phyloP scores from a whole-genome alignment of 2,329 filamentous ascomycete species.

The Aspergillus sp. region DNA sequence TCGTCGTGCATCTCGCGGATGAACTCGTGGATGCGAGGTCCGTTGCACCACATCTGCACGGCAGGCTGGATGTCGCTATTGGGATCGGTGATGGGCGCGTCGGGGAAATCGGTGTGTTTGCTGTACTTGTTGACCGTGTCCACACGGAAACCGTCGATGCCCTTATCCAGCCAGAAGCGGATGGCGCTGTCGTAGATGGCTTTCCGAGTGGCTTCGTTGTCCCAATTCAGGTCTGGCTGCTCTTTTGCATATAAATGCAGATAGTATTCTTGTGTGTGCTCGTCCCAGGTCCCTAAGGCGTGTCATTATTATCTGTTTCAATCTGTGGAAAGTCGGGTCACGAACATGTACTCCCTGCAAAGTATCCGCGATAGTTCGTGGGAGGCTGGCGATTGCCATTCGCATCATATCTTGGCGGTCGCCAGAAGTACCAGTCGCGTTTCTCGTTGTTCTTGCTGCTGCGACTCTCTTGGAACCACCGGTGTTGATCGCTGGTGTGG shows the following conservation, averaged over 20 bases:
- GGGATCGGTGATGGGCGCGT: constrained; percentile 56
- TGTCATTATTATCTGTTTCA: background rate
- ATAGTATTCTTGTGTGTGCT: constrained; percentile 68
- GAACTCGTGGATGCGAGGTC: constrained; percentile 68
- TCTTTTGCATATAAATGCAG: constrained; percentile 69
- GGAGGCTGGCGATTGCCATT: constrained; percentile 63
- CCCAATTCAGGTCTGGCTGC: constrained; percentile 79
- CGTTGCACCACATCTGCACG: constrained; percentile 62
- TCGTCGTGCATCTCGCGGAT: constrained; percentile 64
- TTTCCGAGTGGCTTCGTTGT: constrained; percentile 60
- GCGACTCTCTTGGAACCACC: constrained; percentile 65
- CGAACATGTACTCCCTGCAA: constrained; percentile 57
- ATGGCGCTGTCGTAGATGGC: constrained; percentile 68
- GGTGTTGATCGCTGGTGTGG: constrained; percentile 67
- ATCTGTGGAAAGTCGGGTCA: no score
- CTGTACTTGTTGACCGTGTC: constrained; percentile 68
- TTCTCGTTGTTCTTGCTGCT: constrained; percentile 58
- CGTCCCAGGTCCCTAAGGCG: constrained; percentile 58
- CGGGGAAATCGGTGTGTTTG: constrained; percentile 47
- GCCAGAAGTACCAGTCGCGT: constrained; percentile 63
- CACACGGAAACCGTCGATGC: constrained; percentile 69
- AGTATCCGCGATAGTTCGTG: constrained; percentile 69
- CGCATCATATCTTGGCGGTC: constrained; percentile 46
- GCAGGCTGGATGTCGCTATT: constrained; percentile 53
- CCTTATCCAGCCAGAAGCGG: constrained; percentile 71